A percentile compares a stretch with the other conserved stretches of the same genome.
These are phyloP conservation scores for Desmodesmus armatus DNA, from an alignment of 139 green algal species.

Conservation along the genomic window DNA sequence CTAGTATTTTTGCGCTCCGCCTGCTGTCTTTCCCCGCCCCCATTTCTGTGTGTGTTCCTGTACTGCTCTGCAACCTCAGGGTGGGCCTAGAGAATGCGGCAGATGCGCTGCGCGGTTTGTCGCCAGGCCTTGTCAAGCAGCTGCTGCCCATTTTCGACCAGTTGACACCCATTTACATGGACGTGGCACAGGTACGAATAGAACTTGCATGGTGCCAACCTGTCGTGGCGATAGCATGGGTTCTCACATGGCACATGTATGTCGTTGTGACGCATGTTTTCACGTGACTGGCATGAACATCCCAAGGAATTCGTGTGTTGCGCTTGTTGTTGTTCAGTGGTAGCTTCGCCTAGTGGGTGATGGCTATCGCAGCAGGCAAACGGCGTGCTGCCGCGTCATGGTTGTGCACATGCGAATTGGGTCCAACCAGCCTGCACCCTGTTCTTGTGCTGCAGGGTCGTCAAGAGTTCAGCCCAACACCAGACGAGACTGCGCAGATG, in stretches of 20 bases:
- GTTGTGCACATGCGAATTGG: no score
- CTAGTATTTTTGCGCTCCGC: neutral
- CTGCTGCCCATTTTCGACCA: slow-evolving; percentile 92
- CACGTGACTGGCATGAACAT: no score
- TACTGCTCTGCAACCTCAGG: no score
- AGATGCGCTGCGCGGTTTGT: slow-evolving; percentile 65
- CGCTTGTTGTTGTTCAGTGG: no score
- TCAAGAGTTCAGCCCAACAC: slow-evolving; percentile 87
- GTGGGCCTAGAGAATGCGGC: slow-evolving; percentile 56
- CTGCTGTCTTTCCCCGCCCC: neutral
- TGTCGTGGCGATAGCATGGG: neutral
- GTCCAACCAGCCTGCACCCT: no score
- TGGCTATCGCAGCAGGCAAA: no score
- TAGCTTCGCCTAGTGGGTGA: no score
- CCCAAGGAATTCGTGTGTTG: no score
- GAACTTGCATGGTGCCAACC: neutral
- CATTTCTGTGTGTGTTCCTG: neutral
- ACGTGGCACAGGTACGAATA: slow-evolving; percentile 73
- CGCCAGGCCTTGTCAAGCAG: slow-evolving; percentile 75
- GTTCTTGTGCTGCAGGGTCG: slow-evolving; percentile 59
- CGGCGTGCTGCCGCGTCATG: no score
- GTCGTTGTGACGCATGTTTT: neutral
- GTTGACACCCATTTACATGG: slow-evolving; percentile 86
- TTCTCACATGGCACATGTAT: neutral
- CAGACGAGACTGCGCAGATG: slow-evolving; percentile 77